phyloP scores from a whole-genome alignment of 805 yeast species.

The Cyberlindnera sargentensis region DNA sequence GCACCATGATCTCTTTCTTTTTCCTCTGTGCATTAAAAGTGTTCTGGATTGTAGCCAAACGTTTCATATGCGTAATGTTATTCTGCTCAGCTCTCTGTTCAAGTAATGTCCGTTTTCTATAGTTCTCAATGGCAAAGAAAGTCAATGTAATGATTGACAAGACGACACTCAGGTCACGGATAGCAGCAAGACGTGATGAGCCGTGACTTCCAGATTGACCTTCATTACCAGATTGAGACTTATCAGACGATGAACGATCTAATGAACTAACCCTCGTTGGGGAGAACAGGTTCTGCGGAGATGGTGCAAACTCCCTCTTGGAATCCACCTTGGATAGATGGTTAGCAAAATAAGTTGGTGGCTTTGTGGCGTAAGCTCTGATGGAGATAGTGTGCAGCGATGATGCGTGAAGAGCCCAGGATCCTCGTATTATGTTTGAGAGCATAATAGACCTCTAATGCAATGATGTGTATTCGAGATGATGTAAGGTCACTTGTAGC shows the following conservation, averaged over 20 bases:
- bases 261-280: background rate
- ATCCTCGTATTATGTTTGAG: background rate
- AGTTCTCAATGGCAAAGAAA: slow-evolving; percentile 47
- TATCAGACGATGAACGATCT: background rate
- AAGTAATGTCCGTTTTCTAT: slow-evolving; percentile 33
- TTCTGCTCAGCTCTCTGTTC: slow-evolving; percentile 25
- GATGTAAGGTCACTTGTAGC: too few relatives aligned
- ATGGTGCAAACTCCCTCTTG: slow-evolving; percentile 1
- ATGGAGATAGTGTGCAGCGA: background rate
- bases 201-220: background rate
- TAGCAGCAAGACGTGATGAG: background rate
- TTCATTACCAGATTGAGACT: background rate
- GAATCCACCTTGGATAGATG: slow-evolving; percentile 3
- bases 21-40: slow-evolving; percentile 44
- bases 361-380: slow-evolving; percentile 6
- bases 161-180: slow-evolving; percentile 35
- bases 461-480: too few relatives aligned
- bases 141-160: slow-evolving; percentile 37
- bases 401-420: background rate
- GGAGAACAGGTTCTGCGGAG: slow-evolving; percentile 3
- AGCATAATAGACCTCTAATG: background rate
- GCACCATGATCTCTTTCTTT: slow-evolving; percentile 43
- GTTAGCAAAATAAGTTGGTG: slow-evolving; percentile 18
- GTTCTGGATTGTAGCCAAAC: slow-evolving; percentile 34
- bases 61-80: slow-evolving; percentile 27